Conservation (phyloP, 257 asterid genomes). For the Solanum arcanum region DNA sequence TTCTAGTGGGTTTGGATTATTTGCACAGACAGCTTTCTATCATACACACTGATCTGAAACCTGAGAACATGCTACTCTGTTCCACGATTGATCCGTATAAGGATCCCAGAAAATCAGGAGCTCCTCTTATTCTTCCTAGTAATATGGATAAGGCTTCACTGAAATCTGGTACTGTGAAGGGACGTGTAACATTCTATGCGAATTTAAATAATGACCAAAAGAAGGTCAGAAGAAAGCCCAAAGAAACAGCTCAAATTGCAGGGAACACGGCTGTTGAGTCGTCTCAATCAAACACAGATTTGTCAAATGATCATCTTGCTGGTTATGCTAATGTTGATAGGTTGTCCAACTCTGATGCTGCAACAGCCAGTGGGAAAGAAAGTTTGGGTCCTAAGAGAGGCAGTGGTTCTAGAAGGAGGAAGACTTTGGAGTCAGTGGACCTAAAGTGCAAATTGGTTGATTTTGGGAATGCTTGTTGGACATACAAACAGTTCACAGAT, state of each 20-base stretch:
- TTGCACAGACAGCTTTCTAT: conserved; percentile 80
- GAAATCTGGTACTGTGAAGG: conserved; percentile 37
- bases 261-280: conserved; percentile 27
- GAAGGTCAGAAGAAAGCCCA: conserved; percentile 57
- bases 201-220: conserved; percentile 75
- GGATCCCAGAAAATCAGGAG: conserved; percentile 61
- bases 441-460: conserved; percentile 86
- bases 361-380: conserved; percentile 21
- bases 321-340: conserved; percentile 26
- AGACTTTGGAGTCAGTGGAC: conserved; percentile 60
- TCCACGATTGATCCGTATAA: conserved; percentile 69
- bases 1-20: conserved; percentile 83
- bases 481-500: conserved; percentile 73
- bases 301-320: conserved; percentile 10
- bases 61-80: conserved; percentile 69
- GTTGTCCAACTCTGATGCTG: neutral
- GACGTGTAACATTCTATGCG: conserved; percentile 29
- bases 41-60: conserved; percentile 95
- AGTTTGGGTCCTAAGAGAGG: conserved; percentile 50
- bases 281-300: neutral
- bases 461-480: conserved; percentile 98
- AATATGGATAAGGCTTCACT: conserved; percentile 32
- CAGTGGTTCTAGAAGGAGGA: conserved; percentile 47
- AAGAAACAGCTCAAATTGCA: conserved; percentile 52
- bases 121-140: conserved; percentile 44